Base-by-base conservation (phyloP, 768 basidiomycete genomes). In the Suillus paluster region DNA sequence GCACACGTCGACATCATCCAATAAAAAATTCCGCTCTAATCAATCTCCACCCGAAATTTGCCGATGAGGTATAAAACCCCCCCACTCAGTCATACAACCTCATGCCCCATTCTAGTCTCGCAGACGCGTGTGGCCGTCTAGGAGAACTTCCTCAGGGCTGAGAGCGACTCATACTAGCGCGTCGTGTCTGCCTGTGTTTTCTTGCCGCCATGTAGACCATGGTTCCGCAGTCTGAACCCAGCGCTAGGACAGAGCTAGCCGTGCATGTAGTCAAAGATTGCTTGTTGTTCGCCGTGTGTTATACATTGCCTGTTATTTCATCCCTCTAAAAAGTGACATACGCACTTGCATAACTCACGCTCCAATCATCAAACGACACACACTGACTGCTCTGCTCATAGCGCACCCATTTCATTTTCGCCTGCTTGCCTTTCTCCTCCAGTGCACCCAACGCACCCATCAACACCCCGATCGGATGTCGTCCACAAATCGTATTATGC, bases 331-430 rank as follows among this genome's bases (percentile, higher is more conserved):
- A 84, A 39, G 79, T 82, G 48, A 94, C 77, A 77, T 88, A 95
- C 34, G 89, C 97, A 72, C 95, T 97, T 9, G 95, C 96, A 71
- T 99, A 99, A 75, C 95, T 97, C 23, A 99, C 97, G 71, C 97
- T 98, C 38, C 91, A 93, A 73, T 95, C 93, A 52, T 80, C 76
- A 58, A 91, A 70, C 19, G 76, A 85, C 65, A 79, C 66, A 70
- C 92, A 95, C 60, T 83, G 80, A 70, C 87, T 91, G 71, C 95
- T 99, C 77, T 99, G 97, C 72, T 93, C 95, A 74, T 99, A 99
- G 66, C 89, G 81, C 25, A 97, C 93, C 87, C 94, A 99, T 65
- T 86, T 86, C 57, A 95, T 73, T 25, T 75, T 79, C 65, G 64
- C 55, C 30, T 63, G 67, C 62, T 61, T 70, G 50, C 73, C 60